Evolutionary conservation across 1,139 yeast genomes (phyloP).

Genomic region (Yamadazyma blattariae): DNA sequence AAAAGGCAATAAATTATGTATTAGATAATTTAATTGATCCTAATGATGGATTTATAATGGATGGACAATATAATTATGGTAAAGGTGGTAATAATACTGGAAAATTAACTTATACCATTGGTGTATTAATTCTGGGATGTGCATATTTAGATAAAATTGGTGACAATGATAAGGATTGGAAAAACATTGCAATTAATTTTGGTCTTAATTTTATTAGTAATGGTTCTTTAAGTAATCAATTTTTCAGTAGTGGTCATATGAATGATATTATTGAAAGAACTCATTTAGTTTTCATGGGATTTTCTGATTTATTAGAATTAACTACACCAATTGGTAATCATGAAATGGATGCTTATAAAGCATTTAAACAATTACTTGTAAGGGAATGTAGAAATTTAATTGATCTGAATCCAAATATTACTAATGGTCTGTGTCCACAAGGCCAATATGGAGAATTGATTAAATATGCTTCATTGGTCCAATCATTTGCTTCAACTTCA

Average conservation of each 20-base stretch:
- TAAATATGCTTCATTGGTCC: conserved; percentile 20
- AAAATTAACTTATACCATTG: conserved; percentile 36
- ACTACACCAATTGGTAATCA: conserved; percentile 17
- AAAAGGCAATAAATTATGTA: conserved; percentile 21
- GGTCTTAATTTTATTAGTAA: conserved; percentile 14
- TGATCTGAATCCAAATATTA: conserved; percentile 12
- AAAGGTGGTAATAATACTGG: conserved; percentile 26
- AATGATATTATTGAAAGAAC: conserved; percentile 18
- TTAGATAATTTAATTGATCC: conserved; percentile 27
- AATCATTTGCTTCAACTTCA: conserved; percentile 18
- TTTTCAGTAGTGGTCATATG: conserved; percentile 17
- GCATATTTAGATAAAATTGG: conserved; percentile 21
- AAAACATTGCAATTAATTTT: conserved; percentile 17
- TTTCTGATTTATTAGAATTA: conserved; percentile 17
- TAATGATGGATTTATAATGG: conserved; percentile 26
- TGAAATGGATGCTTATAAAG: conserved; percentile 17
- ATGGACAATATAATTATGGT: conserved; percentile 27
- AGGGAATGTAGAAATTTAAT: conserved; percentile 23
- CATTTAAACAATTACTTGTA: conserved; percentile 18
- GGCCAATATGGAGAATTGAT: conserved; percentile 13
- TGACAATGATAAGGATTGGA: conserved; percentile 14
- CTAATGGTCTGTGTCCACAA: conserved; percentile 10
- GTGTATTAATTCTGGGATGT: conserved; percentile 30
- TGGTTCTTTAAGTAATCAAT: conserved; percentile 14
- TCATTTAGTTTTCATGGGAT: conserved; percentile 20